Percentiles rank a stretch among this genome's conserved stretches.
Evolutionary conservation across 73 alveolate species (phyloP).

Genomic region (Paramecium tetraurelia): DNA sequence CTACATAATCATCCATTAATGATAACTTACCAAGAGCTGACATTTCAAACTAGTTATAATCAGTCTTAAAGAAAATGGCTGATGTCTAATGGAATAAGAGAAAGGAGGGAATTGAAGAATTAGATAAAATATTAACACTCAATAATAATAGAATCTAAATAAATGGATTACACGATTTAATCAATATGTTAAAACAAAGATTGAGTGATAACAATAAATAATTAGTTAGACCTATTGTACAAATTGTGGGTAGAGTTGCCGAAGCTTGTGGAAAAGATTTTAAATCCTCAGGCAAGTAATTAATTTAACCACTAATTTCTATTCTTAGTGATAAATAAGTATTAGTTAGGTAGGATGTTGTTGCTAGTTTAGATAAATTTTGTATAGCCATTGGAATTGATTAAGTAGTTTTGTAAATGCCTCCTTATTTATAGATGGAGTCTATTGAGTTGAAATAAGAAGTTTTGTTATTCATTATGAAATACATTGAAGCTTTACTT

Average conservation of each 20-base stretch:
- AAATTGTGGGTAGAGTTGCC: constrained; percentile 56
- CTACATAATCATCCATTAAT: neutral
- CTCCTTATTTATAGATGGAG: constrained; percentile 32
- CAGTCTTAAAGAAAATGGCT: constrained; percentile 29
- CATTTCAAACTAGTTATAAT: constrained; percentile 17
- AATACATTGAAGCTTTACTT: constrained; percentile 26
- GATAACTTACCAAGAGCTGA: constrained; percentile 59
- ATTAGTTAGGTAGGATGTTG: constrained; percentile 55
- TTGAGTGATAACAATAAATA: constrained; percentile 49
- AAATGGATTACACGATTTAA: constrained; percentile 48
- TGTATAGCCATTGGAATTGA: constrained; percentile 46
- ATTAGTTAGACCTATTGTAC: constrained; percentile 23
- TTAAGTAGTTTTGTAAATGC: neutral
- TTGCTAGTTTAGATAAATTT: constrained; percentile 49
- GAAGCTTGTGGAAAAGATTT: constrained; percentile 65
- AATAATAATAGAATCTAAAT: constrained; percentile 33
- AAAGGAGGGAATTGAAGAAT: constrained; percentile 61
- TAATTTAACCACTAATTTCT: constrained; percentile 20
- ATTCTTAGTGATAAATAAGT: constrained; percentile 44
- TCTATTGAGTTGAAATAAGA: constrained; percentile 44
- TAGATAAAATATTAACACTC: constrained; percentile 30
- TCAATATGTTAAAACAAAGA: constrained; percentile 1
- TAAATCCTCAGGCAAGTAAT: constrained; percentile 19
- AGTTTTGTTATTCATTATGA: constrained; percentile 11
- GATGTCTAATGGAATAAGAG: constrained; percentile 61